phyloP scores from a whole-genome alignment of 2,329 filamentous ascomycete genomes.

The Zymoseptoria crescenta region DNA sequence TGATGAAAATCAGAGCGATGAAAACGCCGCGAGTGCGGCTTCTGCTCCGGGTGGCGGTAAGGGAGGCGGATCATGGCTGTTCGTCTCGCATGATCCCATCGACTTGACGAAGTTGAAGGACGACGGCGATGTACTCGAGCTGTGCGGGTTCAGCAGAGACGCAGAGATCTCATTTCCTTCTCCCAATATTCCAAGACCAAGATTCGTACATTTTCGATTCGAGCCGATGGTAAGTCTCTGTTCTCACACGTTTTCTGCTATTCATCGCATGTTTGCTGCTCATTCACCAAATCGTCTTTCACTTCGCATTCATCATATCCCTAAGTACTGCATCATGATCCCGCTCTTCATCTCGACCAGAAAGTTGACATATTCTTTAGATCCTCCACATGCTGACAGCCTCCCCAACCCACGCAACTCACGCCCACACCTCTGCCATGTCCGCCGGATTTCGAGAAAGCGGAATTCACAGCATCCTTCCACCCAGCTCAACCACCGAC shows the following conservation, averaged over 20 bases:
- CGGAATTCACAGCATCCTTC: constrained; percentile 48
- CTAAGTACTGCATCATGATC: not conserved
- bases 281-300: not conserved
- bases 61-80: constrained; percentile 78
- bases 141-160: constrained; percentile 9
- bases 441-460: constrained; percentile 84
- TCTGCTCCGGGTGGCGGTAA: constrained; percentile 63
- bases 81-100: constrained; percentile 74
- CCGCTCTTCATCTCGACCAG: not conserved
- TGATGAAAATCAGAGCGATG: not conserved
- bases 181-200: constrained; percentile 4
- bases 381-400: constrained; percentile 82
- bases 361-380: constrained; percentile 40
- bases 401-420: constrained; percentile 65
- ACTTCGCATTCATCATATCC: not conserved
- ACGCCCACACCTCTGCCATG: constrained; percentile 65
- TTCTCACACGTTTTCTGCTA: not conserved
- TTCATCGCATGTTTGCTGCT: not conserved
- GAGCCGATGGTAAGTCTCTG: constrained; percentile 72
- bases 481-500: not conserved
- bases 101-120: constrained; percentile 9
- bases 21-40: constrained; percentile 31
- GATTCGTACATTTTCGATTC: constrained; percentile 76
- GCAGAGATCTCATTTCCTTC: not conserved
- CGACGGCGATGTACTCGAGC: constrained; percentile 10